Base-by-base conservation (phyloP, 345 rosid species). In the Hibiscus trionum region DNA sequence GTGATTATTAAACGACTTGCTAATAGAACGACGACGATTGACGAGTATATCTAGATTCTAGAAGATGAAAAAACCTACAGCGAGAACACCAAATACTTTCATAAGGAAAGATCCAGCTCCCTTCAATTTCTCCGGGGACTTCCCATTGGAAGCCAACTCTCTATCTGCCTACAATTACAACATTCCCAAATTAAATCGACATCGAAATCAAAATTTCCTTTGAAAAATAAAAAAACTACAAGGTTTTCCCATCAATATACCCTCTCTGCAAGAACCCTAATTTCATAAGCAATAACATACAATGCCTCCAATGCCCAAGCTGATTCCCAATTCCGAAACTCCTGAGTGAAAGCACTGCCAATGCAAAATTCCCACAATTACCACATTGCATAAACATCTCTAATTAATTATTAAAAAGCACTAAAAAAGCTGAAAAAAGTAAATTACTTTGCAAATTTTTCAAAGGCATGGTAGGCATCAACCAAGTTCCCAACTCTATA, bases 281-380 rank as follows among this genome's bases (percentile, higher is more conserved):
- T 84, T 81, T 95, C 98, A 75, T 92, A 95, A 74, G 90, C 93
- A 81, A 95, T 78, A 9, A 83, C 93, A 83, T 88, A 90, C 46
- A 95, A 69, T 31, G 99, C 86, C 79, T 90, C 93, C 82, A 95
- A 79, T 11, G 99, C 99, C 98, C 97, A 93, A 2, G 97, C 86
- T 0, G 98, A 93, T 72, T 95, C 98, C 98, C 99, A 95, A 78
- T 90, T 95, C 77, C 99, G 86, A 79, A 95, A 95, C 88, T 95
- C 99, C 87, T 93, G 99, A 79, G 89, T 75, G 71, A 95, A 93
- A 63, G 97, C 96, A 72, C 98, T 93, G 83, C 77, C 59, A 50
- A 69, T 24, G 61, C 68, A 17, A 72, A 49, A 74, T 31, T 19
- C 63, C 49, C 70, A 16, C 29, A 14, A 42, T 70, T 12, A 56